Percentiles rank a stretch among this genome's conserved stretches.
These are phyloP conservation scores for Sporisorium iseilematis-ciliati DNA, from an alignment of 1,284 basidiomycete genomes.

Conservation along the genomic window DNA sequence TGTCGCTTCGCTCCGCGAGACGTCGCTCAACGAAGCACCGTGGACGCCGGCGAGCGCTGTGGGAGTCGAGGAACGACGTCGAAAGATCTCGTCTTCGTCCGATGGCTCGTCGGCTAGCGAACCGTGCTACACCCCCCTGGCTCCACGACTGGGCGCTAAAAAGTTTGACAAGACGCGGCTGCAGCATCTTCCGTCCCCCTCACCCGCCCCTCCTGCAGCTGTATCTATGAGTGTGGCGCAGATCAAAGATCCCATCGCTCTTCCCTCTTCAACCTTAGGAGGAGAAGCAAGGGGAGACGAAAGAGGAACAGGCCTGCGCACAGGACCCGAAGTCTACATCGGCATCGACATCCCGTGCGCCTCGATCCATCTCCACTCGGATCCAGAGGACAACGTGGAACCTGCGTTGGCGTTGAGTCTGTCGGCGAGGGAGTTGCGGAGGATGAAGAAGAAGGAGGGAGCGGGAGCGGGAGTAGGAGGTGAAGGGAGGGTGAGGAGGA, in stretches of 20 bases:
- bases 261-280: neutral
- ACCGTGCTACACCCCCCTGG: slow-evolving; percentile 20
- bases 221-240: neutral
- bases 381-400: slow-evolving; percentile 49
- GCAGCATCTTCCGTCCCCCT: neutral
- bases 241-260: slow-evolving; percentile 9
- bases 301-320: slow-evolving; percentile 23
- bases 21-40: slow-evolving; percentile 14
- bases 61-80: neutral
- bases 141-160: slow-evolving; percentile 28
- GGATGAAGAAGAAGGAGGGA: slow-evolving; percentile 20
- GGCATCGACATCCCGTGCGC: slow-evolving; percentile 60
- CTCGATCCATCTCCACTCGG: slow-evolving; percentile 49
- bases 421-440: slow-evolving; percentile 11
- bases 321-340: slow-evolving; percentile 51
- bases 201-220: no score
- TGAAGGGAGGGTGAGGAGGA: neutral
- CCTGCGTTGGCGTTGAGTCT: slow-evolving; percentile 18
- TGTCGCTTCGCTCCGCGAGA: slow-evolving; percentile 3
- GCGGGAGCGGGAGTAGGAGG: neutral
- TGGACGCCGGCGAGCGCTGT: neutral
- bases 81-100: slow-evolving; percentile 9
- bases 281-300: no score
- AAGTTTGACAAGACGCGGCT: slow-evolving; percentile 24
- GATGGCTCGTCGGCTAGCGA: slow-evolving; percentile 14